A percentile compares a stretch with the other conserved stretches of the same genome.
Conservation (phyloP, 305 asterid genomes). For the Euphrasia arctica region DNA sequence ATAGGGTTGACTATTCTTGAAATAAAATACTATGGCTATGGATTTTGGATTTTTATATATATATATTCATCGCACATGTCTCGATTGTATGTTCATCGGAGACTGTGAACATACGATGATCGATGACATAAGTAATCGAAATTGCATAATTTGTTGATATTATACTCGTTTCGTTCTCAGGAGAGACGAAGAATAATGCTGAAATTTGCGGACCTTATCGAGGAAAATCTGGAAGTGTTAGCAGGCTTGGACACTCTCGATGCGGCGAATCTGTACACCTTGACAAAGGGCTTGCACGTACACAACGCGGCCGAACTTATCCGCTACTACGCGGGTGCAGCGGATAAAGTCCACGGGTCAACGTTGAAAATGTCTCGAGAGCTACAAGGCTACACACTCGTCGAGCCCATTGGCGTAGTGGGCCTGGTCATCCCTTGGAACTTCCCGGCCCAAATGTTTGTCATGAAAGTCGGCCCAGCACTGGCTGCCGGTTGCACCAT, state of each 20-base stretch:
- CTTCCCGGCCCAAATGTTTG: conserved; percentile 48
- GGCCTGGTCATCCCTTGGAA: conserved; percentile 76
- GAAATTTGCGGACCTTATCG: conserved; percentile 64
- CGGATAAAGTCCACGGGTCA: conserved; percentile 69
- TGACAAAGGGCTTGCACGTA: conserved; percentile 34
- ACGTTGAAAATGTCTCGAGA: conserved; percentile 58
- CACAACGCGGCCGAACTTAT: conserved; percentile 41
- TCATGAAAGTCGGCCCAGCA: conserved; percentile 56
- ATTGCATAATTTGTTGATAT: neutral
- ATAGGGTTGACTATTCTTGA: too few relatives aligned
- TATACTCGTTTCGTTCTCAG: conserved; percentile 26
- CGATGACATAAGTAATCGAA: neutral
- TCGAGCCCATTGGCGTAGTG: conserved; percentile 71
- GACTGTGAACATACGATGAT: too few relatives aligned
- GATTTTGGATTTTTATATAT: too few relatives aligned
- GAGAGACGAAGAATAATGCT: conserved; percentile 51
- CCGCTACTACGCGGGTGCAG: conserved; percentile 72
- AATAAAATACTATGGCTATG: too few relatives aligned
- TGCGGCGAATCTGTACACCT: conserved; percentile 50
- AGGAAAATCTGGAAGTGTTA: conserved; percentile 51
- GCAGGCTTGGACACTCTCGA: conserved; percentile 56
- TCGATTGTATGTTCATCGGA: too few relatives aligned
- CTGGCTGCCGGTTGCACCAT: conserved; percentile 69
- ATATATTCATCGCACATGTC: too few relatives aligned
- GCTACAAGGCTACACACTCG: conserved; percentile 53